Evolutionary conservation across 306 rosid species (phyloP), one percentile per base, ranked within the genome.

Genomic region (Glycine latifolia): DNA sequence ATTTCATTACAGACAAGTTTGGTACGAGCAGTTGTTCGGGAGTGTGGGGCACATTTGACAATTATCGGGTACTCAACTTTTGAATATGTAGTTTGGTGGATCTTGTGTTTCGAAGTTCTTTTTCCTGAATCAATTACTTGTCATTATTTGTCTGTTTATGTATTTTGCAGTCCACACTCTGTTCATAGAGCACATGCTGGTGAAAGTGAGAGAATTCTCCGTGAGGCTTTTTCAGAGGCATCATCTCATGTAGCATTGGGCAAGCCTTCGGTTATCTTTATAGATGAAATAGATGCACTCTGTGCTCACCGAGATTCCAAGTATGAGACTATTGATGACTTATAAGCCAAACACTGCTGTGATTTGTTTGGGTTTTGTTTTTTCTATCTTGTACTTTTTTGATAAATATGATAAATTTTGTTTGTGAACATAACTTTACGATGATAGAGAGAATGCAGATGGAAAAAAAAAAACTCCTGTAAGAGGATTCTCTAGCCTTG

Each of bases 221-320:
- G 96, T 2, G 94, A 95, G 65, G 97, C 99, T 46, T 95, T 95
- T 76, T 79, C 90, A 1, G 86, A 86, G 90, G 98, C 99, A 71
- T 79, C 89, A 9, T 84, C 93, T 39, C 93, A 83, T 75, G 77
- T 87, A 62, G 82, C 81, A 67, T 79, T 61, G 63, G 93, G 93
- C 86, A 91, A 89, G 81, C 85, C 92, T 6, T 86, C 98, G 0
- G 93, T 93, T 80, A 84, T 95, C 75, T 95, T 93, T 79, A 91
- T 91, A 14, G 97, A 95, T 85, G 94, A 93, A 86, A 90, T 95
- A 77, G 99, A 95, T 85, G 93, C 90, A 68, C 89, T 95, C 33
- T 95, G 99, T 82, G 91, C 97, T 75, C 97, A 89, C 55, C 94
- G 94, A 77, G 86, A 91, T 86, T 91, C 93, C 59, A 91, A 88